Percentiles rank a stretch among this genome's conserved stretches.
Conservation (phyloP, 495 filamentous ascomycete genomes). For the Penicillium salamii region DNA sequence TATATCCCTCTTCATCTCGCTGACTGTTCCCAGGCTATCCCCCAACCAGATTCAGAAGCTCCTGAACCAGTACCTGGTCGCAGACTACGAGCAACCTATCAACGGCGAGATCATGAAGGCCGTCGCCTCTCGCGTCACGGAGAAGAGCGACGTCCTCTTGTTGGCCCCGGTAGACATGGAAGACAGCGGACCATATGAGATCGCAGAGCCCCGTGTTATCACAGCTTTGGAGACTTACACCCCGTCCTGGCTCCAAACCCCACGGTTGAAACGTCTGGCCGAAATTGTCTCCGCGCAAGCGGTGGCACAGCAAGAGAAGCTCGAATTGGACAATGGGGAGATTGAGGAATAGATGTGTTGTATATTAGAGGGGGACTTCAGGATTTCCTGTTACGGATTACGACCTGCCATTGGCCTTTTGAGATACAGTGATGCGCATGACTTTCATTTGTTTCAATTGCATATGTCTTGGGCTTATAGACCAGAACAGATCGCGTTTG, state of each 20-base stretch:
- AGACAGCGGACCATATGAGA: constrained; percentile 98
- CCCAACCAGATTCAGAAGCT: constrained; percentile 99
- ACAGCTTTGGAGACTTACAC: constrained; percentile 97
- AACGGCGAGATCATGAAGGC: constrained; percentile 99
- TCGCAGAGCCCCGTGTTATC: constrained; percentile 93
- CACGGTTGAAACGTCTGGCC: constrained; percentile 86
- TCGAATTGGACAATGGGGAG: constrained; percentile 53
- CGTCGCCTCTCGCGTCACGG: constrained; percentile 92
- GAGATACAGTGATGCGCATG: constrained; percentile 29
- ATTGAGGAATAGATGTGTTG: constrained; percentile 30
- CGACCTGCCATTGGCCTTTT: constrained; percentile 20
- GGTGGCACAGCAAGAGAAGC: constrained; percentile 86
- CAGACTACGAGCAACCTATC: constrained; percentile 99
- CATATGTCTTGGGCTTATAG: constrained; percentile 9
- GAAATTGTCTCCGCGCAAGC: constrained; percentile 97
- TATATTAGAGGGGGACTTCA: constrained; percentile 29
- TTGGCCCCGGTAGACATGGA: constrained; percentile 97
- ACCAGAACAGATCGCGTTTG: constrained; percentile 1
- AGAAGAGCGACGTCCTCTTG: constrained; percentile 95
- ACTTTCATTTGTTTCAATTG: constrained; percentile 14
- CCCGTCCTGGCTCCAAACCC: constrained; percentile 96
- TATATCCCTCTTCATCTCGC: constrained; percentile 3
- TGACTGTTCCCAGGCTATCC: constrained; percentile 63
- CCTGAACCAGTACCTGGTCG: constrained; percentile 96
- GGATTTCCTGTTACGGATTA: constrained; percentile 32